Percentiles rank a stretch among this genome's conserved stretches.
phyloP scores from a whole-genome alignment of 1,139 yeast species.

The Pichia sp. region DNA sequence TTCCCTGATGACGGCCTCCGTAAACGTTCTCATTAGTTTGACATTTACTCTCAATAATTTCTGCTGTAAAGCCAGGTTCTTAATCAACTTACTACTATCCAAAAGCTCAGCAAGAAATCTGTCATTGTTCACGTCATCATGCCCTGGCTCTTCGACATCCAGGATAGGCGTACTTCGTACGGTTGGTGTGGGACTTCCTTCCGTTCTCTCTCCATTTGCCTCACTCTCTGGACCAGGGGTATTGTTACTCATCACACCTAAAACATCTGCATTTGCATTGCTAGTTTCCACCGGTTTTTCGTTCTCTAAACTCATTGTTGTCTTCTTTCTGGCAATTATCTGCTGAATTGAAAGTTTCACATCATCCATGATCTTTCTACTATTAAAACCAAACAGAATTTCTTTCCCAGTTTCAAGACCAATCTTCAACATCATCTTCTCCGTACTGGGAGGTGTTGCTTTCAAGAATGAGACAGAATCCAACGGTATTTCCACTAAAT shows the following conservation, averaged over 20 bases:
- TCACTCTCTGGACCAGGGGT: neutral
- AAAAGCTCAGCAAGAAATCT: constrained; percentile 32
- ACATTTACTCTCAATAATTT: constrained; percentile 64
- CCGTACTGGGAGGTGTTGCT: constrained; percentile 66
- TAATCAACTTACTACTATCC: constrained; percentile 44
- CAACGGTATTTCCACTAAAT: constrained; percentile 41
- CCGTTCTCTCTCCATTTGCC: neutral
- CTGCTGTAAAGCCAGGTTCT: constrained; percentile 74
- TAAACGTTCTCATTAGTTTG: constrained; percentile 65
- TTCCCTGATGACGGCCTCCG: constrained; percentile 79
- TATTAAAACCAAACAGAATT: constrained; percentile 52
- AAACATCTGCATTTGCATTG: constrained; percentile 8
- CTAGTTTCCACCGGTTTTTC: constrained; percentile 5
- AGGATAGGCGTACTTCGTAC: neutral
- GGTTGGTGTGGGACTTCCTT: neutral
- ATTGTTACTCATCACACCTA: neutral
- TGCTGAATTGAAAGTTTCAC: constrained; percentile 66
- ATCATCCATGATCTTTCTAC: constrained; percentile 68
- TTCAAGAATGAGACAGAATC: constrained; percentile 54
- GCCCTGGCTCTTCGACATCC: neutral
- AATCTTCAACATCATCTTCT: constrained; percentile 62
- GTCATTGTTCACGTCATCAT: constrained; percentile 18
- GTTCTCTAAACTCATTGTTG: constrained; percentile 21
- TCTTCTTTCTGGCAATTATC: constrained; percentile 60
- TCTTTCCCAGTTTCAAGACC: constrained; percentile 28